Evolutionary conservation across 371 early-diverging fungal species (phyloP).

Genomic region (Actinomucor elegans): DNA sequence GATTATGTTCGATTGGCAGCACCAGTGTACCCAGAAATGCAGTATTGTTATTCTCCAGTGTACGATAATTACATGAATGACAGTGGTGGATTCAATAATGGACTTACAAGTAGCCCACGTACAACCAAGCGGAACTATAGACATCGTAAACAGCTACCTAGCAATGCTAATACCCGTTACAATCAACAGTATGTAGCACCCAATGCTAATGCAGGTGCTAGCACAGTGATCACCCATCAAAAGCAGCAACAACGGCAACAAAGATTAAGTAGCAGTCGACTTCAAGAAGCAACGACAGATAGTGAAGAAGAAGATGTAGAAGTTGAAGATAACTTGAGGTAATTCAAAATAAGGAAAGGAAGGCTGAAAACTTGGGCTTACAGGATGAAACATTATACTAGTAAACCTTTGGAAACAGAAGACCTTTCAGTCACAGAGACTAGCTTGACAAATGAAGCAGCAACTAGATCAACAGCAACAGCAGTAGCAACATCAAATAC

Average conservation of each 20-base stretch:
- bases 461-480: not conserved
- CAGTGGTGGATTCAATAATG: not conserved
- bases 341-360: conserved; percentile 2
- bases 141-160: conserved; percentile 5
- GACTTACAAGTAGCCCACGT: conserved; percentile 26
- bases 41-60: conserved; percentile 65
- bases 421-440: too few relatives aligned
- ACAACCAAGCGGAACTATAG: conserved; percentile 23
- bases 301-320: conserved; percentile 28
- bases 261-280: not conserved
- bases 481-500: not conserved
- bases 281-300: conserved; percentile 3
- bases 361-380: not conserved
- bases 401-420: too few relatives aligned
- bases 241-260: not conserved
- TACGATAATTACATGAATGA: conserved; percentile 36
- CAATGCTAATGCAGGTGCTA: not conserved
- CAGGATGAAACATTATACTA: not conserved
- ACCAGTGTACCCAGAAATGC: conserved; percentile 72
- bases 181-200: not conserved
- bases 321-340: too few relatives aligned
- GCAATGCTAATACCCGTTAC: not conserved
- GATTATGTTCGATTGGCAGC: conserved; percentile 78
- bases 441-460: too few relatives aligned
- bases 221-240: not conserved